Conservation (phyloP, 192 early-diverging fungal genomes). For the Gamsiella multidivaricata region DNA sequence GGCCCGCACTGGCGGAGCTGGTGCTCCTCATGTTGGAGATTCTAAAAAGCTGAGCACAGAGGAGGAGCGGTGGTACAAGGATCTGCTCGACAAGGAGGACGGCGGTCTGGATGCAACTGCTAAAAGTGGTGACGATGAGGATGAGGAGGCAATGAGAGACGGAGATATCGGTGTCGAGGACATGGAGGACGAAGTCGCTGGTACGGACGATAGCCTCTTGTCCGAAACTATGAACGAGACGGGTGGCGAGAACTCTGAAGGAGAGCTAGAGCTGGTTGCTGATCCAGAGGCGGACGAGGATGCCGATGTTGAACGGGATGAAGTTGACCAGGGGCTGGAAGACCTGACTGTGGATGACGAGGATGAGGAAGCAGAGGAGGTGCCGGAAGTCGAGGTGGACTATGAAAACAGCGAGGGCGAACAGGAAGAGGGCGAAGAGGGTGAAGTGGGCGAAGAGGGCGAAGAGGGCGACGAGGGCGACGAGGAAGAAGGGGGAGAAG, state of each 20-base stretch:
- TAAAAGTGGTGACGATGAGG: slow-evolving; percentile 4
- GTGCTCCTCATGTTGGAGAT: no score
- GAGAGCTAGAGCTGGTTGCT: no score
- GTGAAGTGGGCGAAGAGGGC: neutral
- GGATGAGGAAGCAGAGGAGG: neutral
- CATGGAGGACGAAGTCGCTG: slow-evolving; percentile 5
- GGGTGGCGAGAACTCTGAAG: slow-evolving; percentile 1
- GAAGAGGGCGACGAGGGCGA: slow-evolving; percentile 7
- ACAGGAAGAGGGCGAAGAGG: slow-evolving; percentile 3
- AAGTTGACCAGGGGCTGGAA: slow-evolving; percentile 28
- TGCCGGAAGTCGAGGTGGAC: slow-evolving; percentile 43
- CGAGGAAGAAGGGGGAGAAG: neutral
- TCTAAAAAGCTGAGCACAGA: no score
- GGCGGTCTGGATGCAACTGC: neutral
- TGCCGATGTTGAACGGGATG: slow-evolving; percentile 10
- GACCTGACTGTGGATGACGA: slow-evolving; percentile 20
- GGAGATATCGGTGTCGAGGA: slow-evolving; percentile 5
- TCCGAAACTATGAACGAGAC: neutral
- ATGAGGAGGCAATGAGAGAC: slow-evolving; percentile 22
- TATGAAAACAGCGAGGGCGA: slow-evolving; percentile 20
- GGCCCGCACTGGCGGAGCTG: slow-evolving; percentile 1
- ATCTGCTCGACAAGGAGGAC: slow-evolving; percentile 21
- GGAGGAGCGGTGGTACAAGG: slow-evolving; percentile 15
- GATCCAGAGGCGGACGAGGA: neutral
- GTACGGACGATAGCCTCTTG: slow-evolving; percentile 13